Percentiles rank a stretch among this genome's conserved stretches.
Evolutionary conservation across 805 yeast species (phyloP).

Genomic region (Starmerella scarabaei): DNA sequence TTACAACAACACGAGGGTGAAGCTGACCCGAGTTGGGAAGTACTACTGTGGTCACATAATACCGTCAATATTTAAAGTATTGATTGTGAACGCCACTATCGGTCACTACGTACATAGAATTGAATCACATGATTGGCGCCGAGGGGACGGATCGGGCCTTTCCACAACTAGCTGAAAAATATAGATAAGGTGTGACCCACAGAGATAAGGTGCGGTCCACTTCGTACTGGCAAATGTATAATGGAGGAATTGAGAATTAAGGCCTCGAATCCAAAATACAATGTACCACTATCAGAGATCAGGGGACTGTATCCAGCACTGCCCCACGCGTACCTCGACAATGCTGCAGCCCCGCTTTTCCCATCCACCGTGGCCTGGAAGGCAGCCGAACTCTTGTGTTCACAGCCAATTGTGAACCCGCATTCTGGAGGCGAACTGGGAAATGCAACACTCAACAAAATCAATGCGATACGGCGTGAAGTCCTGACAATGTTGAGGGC

Average conservation of each 20-base stretch:
- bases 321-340: conserved; percentile 30
- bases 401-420: conserved; percentile 30
- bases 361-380: conserved; percentile 25
- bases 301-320: conserved; percentile 8
- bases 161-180: not conserved
- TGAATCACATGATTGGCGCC: too few relatives aligned
- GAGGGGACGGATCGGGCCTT: not conserved
- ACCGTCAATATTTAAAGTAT: too few relatives aligned
- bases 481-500: conserved; percentile 29
- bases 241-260: not conserved
- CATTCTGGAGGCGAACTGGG: conserved; percentile 33
- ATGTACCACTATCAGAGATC: conserved; percentile 5
- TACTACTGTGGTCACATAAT: too few relatives aligned
- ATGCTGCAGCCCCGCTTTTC: conserved; percentile 34
- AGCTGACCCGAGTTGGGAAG: too few relatives aligned
- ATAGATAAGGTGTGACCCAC: not conserved
- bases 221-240: too few relatives aligned
- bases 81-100: too few relatives aligned
- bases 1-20: too few relatives aligned
- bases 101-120: too few relatives aligned
- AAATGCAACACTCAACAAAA: conserved; percentile 20
- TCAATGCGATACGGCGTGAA: conserved; percentile 24
- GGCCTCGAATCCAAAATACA: not conserved
- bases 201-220: too few relatives aligned
- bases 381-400: conserved; percentile 21